These are phyloP conservation scores for Zymoseptoria brevis DNA, from an alignment of 2,329 filamentous ascomycete species.

Conservation along the genomic window DNA sequence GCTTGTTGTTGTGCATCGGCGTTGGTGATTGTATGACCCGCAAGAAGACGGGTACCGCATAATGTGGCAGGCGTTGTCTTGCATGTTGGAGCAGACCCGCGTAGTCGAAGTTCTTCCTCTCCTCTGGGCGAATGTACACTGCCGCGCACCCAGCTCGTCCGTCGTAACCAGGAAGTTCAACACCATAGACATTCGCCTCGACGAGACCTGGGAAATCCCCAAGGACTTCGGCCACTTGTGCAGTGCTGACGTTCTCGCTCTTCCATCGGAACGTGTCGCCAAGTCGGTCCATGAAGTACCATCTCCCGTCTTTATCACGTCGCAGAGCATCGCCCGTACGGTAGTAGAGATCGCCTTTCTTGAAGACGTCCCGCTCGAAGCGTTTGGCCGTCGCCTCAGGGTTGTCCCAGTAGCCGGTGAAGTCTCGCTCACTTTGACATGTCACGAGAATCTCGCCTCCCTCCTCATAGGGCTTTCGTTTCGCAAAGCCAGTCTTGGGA, in stretches of 20 bases:
- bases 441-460: constrained; percentile 71
- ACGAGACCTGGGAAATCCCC: constrained; percentile 38
- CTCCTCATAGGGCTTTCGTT: constrained; percentile 53
- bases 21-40: constrained; percentile 49
- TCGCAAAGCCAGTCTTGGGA: constrained; percentile 59
- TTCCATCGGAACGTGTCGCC: constrained; percentile 47
- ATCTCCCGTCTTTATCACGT: constrained; percentile 36
- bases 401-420: constrained; percentile 64
- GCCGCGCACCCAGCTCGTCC: constrained; percentile 50
- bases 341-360: constrained; percentile 42
- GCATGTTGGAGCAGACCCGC: constrained; percentile 51
- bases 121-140: constrained; percentile 47
- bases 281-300: constrained; percentile 43
- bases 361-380: constrained; percentile 41
- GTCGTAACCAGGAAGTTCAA: constrained; percentile 40
- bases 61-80: constrained; percentile 56
- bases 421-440: constrained; percentile 50
- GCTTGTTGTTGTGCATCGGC: constrained; percentile 69
- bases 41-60: constrained; percentile 69
- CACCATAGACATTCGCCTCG: constrained; percentile 44
- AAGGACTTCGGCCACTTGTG: constrained; percentile 40
- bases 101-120: constrained; percentile 50
- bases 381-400: constrained; percentile 55
- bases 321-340: constrained; percentile 42
- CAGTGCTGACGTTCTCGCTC: constrained; percentile 42